A percentile compares a stretch with the other conserved stretches of the same genome.
These are phyloP conservation scores for Globisporangium spinosum DNA, from an alignment of 352 stramenopile species.

Conservation along the genomic window DNA sequence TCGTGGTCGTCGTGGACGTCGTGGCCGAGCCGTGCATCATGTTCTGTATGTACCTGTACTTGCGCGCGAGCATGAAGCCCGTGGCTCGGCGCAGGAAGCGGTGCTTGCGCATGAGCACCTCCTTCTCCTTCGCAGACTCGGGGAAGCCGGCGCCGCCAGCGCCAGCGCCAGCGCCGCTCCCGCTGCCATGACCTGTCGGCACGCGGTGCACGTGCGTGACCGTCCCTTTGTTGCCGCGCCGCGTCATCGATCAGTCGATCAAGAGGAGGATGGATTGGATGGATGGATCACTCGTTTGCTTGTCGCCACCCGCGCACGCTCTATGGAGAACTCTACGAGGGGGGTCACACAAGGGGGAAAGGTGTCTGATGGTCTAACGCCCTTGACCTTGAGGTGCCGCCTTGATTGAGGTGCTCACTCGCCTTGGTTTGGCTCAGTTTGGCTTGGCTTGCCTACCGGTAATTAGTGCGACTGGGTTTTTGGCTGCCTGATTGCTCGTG, in stretches of 20 bases:
- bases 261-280: background rate
- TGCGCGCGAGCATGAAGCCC: conserved; percentile 67
- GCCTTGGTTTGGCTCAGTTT: background rate
- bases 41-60: conserved; percentile 51
- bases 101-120: conserved; percentile 57
- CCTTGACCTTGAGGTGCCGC: background rate
- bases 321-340: background rate
- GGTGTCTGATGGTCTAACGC: conserved; percentile 6
- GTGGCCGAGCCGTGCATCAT: conserved; percentile 17
- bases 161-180: conserved; percentile 5
- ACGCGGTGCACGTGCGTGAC: conserved; percentile 47
- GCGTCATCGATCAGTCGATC: conserved; percentile 34
- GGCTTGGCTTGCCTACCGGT: background rate
- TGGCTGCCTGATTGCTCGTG: background rate
- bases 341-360: background rate
- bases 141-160: conserved; percentile 13
- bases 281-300: background rate
- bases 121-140: conserved; percentile 29
- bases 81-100: conserved; percentile 59
- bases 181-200: conserved; percentile 13
- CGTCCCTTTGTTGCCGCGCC: conserved; percentile 39
- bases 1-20: conserved; percentile 7
- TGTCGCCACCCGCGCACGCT: background rate
- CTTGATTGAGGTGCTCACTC: background rate
- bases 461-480: background rate